Conservation (phyloP, 495 filamentous ascomycete species). For the Lasiosphaeria ovina region DNA sequence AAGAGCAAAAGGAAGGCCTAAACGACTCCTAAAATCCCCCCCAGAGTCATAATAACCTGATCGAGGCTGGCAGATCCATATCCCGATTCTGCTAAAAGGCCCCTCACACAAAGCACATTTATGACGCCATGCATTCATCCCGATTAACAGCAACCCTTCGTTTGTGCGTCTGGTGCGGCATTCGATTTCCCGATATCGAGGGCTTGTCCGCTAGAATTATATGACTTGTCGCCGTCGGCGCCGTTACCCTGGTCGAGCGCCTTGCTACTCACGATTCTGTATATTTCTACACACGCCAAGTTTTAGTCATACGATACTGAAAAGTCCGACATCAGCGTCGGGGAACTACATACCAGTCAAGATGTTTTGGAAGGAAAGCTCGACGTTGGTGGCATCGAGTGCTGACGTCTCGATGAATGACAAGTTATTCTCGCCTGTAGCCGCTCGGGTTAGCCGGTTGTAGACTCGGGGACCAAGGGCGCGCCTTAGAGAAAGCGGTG, state of each 20-base stretch:
- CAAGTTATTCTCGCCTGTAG: conserved; percentile 83
- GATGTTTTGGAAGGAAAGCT: conserved; percentile 99
- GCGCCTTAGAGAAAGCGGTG: not conserved
- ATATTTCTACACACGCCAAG: conserved; percentile 70
- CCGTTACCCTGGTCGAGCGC: conserved; percentile 80
- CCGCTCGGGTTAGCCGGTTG: conserved; percentile 14
- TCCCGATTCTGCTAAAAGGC: conserved; percentile 35
- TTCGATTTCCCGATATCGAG: not conserved
- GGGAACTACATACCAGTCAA: conserved; percentile 74
- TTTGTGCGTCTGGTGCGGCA: conserved; percentile 58
- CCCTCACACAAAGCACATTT: conserved; percentile 40
- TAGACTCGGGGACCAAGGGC: not conserved
- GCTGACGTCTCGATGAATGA: conserved; percentile 99
- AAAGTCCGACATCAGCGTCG: not conserved
- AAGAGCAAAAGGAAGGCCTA: conserved; percentile 33
- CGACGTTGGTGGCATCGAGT: conserved; percentile 97
- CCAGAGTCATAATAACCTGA: conserved; percentile 27
- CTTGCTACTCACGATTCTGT: conserved; percentile 98
- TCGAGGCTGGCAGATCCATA: conserved; percentile 39
- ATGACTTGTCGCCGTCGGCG: conserved; percentile 33
- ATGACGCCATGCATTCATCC: conserved; percentile 49
- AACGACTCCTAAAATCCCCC: conserved; percentile 29
- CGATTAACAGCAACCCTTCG: conserved; percentile 78
- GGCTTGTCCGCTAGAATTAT: not conserved
- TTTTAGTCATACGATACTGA: not conserved